Evolutionary conservation across 2,329 filamentous ascomycete species (phyloP).

Genomic region (Periconia macrospinosa): DNA sequence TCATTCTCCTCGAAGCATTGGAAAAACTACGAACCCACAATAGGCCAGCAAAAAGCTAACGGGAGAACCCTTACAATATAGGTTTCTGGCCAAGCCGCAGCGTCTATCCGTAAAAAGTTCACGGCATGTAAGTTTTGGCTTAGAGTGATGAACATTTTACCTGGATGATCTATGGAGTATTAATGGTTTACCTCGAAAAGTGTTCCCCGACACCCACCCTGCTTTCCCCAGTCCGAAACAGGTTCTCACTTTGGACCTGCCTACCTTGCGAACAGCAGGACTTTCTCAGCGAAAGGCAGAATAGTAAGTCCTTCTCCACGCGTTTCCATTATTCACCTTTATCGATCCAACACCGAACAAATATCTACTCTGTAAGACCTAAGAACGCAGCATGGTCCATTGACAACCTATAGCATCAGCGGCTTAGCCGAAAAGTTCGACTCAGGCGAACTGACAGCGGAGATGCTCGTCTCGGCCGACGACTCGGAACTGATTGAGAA

Average conservation of each 20-base stretch:
- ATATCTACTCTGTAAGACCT: too few relatives aligned
- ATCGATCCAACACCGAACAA: too few relatives aligned
- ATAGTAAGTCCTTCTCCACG: conserved; percentile 52
- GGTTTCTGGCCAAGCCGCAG: conserved; percentile 88
- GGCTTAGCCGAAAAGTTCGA: conserved; percentile 83
- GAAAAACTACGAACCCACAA: too few relatives aligned
- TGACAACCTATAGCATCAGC: conserved; percentile 54
- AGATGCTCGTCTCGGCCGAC: conserved; percentile 73
- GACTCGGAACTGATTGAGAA: conserved; percentile 85
- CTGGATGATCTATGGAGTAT: not conserved
- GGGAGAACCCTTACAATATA: conserved; percentile 7
- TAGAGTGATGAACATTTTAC: conserved; percentile 3
- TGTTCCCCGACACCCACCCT: conserved; percentile 55
- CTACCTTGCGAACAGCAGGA: conserved; percentile 79
- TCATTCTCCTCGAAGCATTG: too few relatives aligned
- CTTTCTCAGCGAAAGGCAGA: conserved; percentile 94
- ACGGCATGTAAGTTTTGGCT: conserved; percentile 51
- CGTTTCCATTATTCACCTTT: too few relatives aligned
- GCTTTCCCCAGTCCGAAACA: conserved; percentile 76
- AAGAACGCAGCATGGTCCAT: not conserved
- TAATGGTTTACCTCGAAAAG: not conserved
- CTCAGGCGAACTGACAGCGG: conserved; percentile 71
- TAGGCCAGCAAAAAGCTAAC: not conserved
- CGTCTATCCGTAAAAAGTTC: conserved; percentile 85
- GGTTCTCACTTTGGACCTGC: conserved; percentile 61